phyloP scores from a whole-genome alignment of 306 rosid species.

The Prunus armeniaca region DNA sequence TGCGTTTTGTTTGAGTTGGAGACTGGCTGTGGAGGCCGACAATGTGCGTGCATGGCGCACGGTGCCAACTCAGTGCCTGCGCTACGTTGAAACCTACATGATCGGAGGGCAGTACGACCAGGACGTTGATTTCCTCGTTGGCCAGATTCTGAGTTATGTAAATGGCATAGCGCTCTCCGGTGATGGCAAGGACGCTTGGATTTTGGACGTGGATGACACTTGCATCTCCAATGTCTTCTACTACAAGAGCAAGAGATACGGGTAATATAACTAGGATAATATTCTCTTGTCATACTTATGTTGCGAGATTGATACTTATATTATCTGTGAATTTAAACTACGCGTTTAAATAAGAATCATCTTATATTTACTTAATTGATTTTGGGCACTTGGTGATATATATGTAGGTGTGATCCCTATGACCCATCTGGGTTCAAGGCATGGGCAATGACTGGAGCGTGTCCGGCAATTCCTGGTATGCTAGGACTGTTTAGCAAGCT shows the following conservation, averaged over 20 bases:
- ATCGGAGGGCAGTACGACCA: conserved; percentile 51
- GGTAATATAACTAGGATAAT: conserved; percentile 31
- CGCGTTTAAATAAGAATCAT: no score
- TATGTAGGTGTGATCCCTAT: conserved; percentile 68
- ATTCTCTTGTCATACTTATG: background rate
- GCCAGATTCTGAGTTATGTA: conserved; percentile 38
- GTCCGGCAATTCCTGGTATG: conserved; percentile 45
- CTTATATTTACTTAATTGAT: no score
- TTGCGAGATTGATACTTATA: background rate
- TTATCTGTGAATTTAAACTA: no score
- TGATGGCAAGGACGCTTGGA: conserved; percentile 65
- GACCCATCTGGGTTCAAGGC: conserved; percentile 60
- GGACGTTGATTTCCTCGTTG: conserved; percentile 36
- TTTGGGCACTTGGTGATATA: background rate
- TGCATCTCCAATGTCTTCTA: conserved; percentile 68
- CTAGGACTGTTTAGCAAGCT: conserved; percentile 34
- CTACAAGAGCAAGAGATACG: conserved; percentile 49
- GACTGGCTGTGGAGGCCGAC: conserved; percentile 74
- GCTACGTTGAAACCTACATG: conserved; percentile 49
- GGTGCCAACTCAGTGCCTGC: conserved; percentile 51
- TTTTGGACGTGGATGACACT: conserved; percentile 79
- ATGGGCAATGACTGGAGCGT: conserved; percentile 63
- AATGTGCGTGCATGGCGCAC: conserved; percentile 66
- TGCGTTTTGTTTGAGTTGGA: conserved; percentile 67
- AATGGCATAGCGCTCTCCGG: conserved; percentile 13